Conservation (phyloP, 306 rosid species). For the Prunus davidiana region DNA sequence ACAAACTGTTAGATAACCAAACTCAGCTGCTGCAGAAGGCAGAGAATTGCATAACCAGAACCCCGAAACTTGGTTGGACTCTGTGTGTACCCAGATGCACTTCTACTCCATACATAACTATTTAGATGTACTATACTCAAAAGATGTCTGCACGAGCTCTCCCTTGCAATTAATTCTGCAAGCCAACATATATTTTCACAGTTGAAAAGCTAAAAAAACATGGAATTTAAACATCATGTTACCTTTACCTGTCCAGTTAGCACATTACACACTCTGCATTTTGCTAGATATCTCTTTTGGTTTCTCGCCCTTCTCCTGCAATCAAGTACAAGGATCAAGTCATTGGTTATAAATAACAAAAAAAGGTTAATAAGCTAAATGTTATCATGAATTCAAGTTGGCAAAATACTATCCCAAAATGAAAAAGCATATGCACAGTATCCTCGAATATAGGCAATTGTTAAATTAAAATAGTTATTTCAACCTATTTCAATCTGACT, state of each 20-base stretch:
- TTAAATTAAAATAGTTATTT: not conserved
- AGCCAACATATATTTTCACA: not conserved
- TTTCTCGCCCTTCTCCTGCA: slow-evolving; percentile 79
- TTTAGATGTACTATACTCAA: slow-evolving; percentile 43
- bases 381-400: not conserved
- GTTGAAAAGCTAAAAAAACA: slow-evolving; percentile 15
- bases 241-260: slow-evolving; percentile 28
- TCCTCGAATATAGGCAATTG: not conserved
- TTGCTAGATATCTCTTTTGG: slow-evolving; percentile 73
- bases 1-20: slow-evolving; percentile 31
- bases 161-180: slow-evolving; percentile 49
- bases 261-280: slow-evolving; percentile 65
- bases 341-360: not conserved
- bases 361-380: not conserved
- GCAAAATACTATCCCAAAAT: not conserved
- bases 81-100: slow-evolving; percentile 37
- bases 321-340: slow-evolving; percentile 3
- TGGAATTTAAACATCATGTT: slow-evolving; percentile 8
- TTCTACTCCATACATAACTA: slow-evolving; percentile 48
- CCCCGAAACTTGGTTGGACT: slow-evolving; percentile 31
- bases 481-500: not conserved
- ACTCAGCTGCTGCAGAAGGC: slow-evolving; percentile 37
- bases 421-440: not conserved
- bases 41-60: slow-evolving; percentile 35
- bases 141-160: slow-evolving; percentile 36